phyloP scores from a whole-genome alignment of 305 asterid species.

The Nicotiana rustica region DNA sequence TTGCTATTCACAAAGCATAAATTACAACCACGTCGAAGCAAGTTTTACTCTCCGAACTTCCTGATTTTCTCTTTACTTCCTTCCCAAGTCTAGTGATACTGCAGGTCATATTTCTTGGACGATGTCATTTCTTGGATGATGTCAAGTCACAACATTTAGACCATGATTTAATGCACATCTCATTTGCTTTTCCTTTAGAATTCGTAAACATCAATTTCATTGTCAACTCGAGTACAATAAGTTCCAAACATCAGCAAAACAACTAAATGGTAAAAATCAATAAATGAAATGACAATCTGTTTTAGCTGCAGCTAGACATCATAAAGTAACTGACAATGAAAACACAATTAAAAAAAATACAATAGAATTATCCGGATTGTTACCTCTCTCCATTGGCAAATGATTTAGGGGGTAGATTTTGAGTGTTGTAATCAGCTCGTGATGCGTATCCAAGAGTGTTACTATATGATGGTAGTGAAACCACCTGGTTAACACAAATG shows the following conservation, averaged over 20 bases:
- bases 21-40: neutral
- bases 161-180: neutral
- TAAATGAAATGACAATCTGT: neutral
- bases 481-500: constrained; percentile 61
- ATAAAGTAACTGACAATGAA: neutral
- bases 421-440: constrained; percentile 84
- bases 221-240: neutral
- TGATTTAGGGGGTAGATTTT: constrained; percentile 64
- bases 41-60: neutral
- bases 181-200: neutral
- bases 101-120: neutral
- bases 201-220: neutral
- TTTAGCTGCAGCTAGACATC: neutral
- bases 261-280: neutral
- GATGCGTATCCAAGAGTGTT: constrained; percentile 84
- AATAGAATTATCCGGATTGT: neutral
- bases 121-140: neutral
- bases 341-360: neutral
- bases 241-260: neutral
- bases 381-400: constrained; percentile 89
- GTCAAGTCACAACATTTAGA: neutral
- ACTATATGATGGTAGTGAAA: constrained; percentile 73
- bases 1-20: constrained; percentile 10
- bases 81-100: neutral
- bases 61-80: neutral